Evolutionary conservation across 2,329 filamentous ascomycete genomes (phyloP), one percentile per base, ranked within the genome.

Genomic region (Hypoxylon sp.): DNA sequence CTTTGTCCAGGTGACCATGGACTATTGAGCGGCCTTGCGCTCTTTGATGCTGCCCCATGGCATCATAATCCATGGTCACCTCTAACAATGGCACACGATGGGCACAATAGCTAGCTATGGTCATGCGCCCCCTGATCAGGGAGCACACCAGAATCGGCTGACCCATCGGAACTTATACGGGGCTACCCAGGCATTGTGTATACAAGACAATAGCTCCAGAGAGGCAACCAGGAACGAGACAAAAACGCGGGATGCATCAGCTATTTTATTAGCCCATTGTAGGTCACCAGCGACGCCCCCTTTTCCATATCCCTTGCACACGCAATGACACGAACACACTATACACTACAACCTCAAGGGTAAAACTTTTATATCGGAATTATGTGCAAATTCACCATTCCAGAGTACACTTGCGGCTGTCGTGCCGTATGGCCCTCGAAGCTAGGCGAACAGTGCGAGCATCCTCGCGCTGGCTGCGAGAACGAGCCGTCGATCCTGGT

Each of bases 331-430:
- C 24, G 8, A 48, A 24, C 17, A 47, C n/a, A 47, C 8, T 17
- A 31, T 19, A 50, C 32, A 37, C 32, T 15, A 15, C 2, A 37
- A 37, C 32, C 10, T 13, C 8, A 37, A 13, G 10, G 32, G 4
- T 37, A 37, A 37, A 37, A 2, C 32, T 13, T 15, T 37, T 37
- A 0, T 15, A 37, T 13, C 11, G 32, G 15, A 37, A 37, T 37
- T 2, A 69, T 74, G 73, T 75, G 71, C 46, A 60, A 58, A 35
- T 74, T 70, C 54, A 71, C 65, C 0, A 65, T 72, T 15, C 64
- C 46, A 8, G 71, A 69, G 10, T 75, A 67, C 58, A 59, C 51
- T 48, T 73, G 70, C 55, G 68, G 72, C 24, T 74, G 72, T 51
- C 63, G 65, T 24, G 64, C 67, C 29, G 27, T 63, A 19, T 57